Percentiles rank a stretch among this genome's conserved stretches.
Evolutionary conservation across 441 rosid genomes (phyloP).

Genomic region (Adansonia rubrostipa): DNA sequence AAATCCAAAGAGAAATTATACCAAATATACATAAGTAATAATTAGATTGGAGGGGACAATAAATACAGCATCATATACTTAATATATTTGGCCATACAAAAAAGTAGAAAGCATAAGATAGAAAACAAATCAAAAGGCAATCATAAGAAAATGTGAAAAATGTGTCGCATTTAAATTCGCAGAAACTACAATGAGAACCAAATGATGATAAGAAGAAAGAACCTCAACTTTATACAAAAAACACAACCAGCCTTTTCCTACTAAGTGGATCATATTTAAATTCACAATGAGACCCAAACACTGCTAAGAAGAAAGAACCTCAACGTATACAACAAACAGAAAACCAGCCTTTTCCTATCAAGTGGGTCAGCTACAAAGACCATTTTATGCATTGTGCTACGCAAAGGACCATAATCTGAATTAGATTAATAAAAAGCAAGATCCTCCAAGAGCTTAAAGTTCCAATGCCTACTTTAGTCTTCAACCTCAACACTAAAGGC

Average conservation of each 20-base stretch:
- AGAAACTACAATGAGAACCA: constrained; percentile 2
- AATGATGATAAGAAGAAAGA: background rate
- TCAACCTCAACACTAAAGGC: background rate
- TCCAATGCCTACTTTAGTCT: background rate
- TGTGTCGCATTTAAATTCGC: constrained; percentile 20
- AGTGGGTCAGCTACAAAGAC: background rate
- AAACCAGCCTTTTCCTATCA: background rate
- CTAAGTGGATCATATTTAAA: constrained; percentile 19
- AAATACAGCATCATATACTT: constrained; percentile 8
- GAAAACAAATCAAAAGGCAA: background rate
- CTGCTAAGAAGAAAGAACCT: background rate
- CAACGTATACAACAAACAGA: background rate
- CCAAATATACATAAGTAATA: constrained; percentile 25
- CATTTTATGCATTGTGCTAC: constrained; percentile 1
- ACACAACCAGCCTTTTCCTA: background rate
- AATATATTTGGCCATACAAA: background rate
- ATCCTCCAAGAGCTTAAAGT: background rate
- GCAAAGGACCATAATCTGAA: background rate
- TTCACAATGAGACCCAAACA: background rate
- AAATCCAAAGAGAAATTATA: constrained; percentile 35
- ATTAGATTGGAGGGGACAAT: constrained; percentile 22
- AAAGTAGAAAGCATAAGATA: background rate
- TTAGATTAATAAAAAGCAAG: constrained; percentile 4
- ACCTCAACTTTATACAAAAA: constrained; percentile 1
- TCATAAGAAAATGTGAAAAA: constrained; percentile 16